phyloP scores from a whole-genome alignment of 2,329 filamentous ascomycete species.

The Spiromastix sp. region DNA sequence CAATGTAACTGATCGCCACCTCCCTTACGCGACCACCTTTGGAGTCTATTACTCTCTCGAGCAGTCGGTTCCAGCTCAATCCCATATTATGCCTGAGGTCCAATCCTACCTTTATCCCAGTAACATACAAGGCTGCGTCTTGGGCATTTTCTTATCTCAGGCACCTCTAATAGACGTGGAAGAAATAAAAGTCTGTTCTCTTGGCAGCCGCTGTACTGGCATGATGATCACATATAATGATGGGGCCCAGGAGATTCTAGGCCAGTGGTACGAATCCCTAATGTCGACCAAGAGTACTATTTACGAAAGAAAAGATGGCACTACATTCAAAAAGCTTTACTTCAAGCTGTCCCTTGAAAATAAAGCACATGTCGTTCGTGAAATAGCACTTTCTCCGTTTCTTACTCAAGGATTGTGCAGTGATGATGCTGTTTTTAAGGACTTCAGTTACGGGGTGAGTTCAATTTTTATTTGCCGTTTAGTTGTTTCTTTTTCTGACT shows the following conservation, averaged over 20 bases:
- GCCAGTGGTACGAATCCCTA: neutral
- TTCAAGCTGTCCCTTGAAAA: neutral
- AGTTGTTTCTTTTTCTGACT: neutral
- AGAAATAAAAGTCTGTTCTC: no score
- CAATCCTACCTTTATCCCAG: no score
- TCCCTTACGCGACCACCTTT: no score
- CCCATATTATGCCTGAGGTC: no score
- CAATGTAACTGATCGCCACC: no score
- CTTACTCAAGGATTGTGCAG: neutral
- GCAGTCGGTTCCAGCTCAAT: no score
- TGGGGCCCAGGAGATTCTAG: neutral
- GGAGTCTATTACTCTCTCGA: no score
- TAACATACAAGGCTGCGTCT: no score
- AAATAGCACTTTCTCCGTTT: neutral
- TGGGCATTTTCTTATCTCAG: no score
- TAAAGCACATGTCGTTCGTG: neutral
- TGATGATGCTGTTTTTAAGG: neutral
- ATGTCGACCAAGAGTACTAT: neutral
- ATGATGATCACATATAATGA: constrained; percentile 1
- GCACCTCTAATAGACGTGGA: no score
- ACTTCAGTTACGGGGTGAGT: neutral
- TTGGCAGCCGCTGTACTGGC: constrained; percentile 1
- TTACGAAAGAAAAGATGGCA: neutral
- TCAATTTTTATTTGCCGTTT: neutral
- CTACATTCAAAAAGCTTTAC: neutral